Percentiles rank a stretch among this genome's conserved stretches.
These are phyloP conservation scores for Xylaria sp. DNA, from an alignment of 2,329 filamentous ascomycete species.

Conservation along the genomic window DNA sequence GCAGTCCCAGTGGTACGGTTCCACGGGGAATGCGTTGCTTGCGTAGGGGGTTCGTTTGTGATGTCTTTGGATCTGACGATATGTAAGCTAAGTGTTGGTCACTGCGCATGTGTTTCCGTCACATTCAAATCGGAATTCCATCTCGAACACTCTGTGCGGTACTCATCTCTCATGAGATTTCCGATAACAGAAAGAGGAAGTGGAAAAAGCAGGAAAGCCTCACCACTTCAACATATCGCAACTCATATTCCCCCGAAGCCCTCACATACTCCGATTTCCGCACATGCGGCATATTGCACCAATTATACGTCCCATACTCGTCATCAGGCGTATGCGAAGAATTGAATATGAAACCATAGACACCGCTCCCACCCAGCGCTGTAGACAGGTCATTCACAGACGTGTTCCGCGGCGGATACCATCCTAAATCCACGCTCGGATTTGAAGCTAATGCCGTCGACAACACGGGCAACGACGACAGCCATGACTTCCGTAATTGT, in stretches of 20 bases:
- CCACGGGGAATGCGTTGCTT: constrained; percentile 78
- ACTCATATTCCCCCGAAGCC: constrained; percentile 65
- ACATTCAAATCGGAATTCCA: no score
- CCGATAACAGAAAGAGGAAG: no score
- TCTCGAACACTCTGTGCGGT: no score
- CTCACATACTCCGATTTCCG: constrained; percentile 71
- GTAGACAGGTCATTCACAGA: constrained; percentile 70
- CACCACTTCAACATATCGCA: constrained; percentile 81
- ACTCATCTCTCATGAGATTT: no score
- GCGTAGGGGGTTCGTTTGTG: constrained; percentile 87
- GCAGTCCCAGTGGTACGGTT: constrained; percentile 79
- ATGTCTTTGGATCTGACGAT: constrained; percentile 76
- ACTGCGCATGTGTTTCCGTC: no score
- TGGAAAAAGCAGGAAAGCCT: constrained; percentile 39
- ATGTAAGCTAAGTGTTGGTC: not conserved
- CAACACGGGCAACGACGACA: not conserved
- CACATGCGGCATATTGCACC: constrained; percentile 91
- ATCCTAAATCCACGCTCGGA: constrained; percentile 56
- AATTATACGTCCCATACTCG: constrained; percentile 77
- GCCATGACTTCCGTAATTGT: not conserved
- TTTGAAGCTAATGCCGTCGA: not conserved
- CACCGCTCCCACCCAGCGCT: constrained; percentile 66
- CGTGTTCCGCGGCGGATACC: constrained; percentile 67
- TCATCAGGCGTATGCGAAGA: constrained; percentile 67
- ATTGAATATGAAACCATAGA: constrained; percentile 81